Conservation (phyloP, 768 basidiomycete genomes). For the Rhizopogon rudus region DNA sequence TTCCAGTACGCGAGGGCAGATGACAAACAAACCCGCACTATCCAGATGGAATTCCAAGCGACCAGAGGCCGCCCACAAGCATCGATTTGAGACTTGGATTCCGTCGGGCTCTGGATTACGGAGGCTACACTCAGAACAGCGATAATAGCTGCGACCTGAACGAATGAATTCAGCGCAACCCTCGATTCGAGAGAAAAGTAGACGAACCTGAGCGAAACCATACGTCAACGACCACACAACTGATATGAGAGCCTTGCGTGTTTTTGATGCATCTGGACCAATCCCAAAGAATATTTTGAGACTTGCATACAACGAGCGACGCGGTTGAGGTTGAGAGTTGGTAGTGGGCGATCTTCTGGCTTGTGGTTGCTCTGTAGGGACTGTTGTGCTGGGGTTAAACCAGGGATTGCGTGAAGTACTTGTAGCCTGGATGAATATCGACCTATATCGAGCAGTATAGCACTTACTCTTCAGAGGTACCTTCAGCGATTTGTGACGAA, state of each 20-base stretch:
- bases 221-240: constrained; percentile 47
- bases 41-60: constrained; percentile 63
- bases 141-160: constrained; percentile 48
- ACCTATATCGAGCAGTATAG: background rate
- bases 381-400: background rate
- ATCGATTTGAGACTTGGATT: constrained; percentile 46
- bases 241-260: constrained; percentile 49
- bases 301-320: constrained; percentile 15
- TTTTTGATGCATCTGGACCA: constrained; percentile 46
- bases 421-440: background rate
- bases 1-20: constrained; percentile 52
- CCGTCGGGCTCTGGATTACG: constrained; percentile 39
- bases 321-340: background rate
- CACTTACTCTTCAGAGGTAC: constrained; percentile 1
- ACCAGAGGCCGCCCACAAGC: constrained; percentile 65
- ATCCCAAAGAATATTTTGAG: constrained; percentile 43
- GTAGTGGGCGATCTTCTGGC: background rate
- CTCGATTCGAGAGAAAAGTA: background rate
- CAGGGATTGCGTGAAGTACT: background rate
- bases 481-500: constrained; percentile 1
- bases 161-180: constrained; percentile 8
- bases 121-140: constrained; percentile 46
- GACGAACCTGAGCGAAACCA: constrained; percentile 48
- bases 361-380: background rate
- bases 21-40: constrained; percentile 46